Percentiles rank a stretch among this genome's conserved stretches.
Conservation (phyloP, 768 basidiomycete species). For the Lyophyllum shimeji region DNA sequence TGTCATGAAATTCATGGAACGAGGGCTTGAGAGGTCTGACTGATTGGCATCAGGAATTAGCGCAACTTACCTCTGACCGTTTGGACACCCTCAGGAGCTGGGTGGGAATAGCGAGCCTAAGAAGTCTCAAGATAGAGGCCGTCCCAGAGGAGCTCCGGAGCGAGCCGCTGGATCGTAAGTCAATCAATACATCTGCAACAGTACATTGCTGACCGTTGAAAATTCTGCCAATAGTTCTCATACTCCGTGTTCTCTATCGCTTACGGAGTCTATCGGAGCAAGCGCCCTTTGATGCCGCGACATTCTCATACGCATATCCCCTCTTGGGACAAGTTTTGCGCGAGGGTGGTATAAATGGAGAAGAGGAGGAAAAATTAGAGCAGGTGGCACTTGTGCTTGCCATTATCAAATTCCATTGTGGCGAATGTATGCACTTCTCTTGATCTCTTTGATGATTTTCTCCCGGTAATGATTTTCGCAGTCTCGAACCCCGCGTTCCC, state of each 20-base stretch:
- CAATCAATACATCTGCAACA: neutral
- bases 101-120: constrained; percentile 82
- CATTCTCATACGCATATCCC: constrained; percentile 80
- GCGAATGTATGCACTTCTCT: constrained; percentile 59
- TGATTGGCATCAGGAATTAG: constrained; percentile 51
- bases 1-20: constrained; percentile 19
- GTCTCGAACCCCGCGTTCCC: constrained; percentile 76
- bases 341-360: constrained; percentile 66
- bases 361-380: constrained; percentile 73
- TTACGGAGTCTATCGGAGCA: constrained; percentile 81
- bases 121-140: constrained; percentile 62
- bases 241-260: constrained; percentile 84
- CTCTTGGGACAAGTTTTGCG: constrained; percentile 68
- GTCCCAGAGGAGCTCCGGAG: constrained; percentile 72
- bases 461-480: constrained; percentile 27
- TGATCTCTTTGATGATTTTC: neutral
- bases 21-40: neutral
- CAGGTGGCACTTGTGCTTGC: constrained; percentile 78
- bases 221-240: constrained; percentile 49
- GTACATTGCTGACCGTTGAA: neutral
- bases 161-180: constrained; percentile 67
- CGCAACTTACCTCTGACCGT: constrained; percentile 71
- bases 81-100: constrained; percentile 67
- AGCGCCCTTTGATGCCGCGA: constrained; percentile 78
- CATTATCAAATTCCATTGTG: constrained; percentile 68